Evolutionary conservation across 192 early-diverging fungal genomes (phyloP), one percentile per base, ranked within the genome.

Genomic region (Coemansia sp.): DNA sequence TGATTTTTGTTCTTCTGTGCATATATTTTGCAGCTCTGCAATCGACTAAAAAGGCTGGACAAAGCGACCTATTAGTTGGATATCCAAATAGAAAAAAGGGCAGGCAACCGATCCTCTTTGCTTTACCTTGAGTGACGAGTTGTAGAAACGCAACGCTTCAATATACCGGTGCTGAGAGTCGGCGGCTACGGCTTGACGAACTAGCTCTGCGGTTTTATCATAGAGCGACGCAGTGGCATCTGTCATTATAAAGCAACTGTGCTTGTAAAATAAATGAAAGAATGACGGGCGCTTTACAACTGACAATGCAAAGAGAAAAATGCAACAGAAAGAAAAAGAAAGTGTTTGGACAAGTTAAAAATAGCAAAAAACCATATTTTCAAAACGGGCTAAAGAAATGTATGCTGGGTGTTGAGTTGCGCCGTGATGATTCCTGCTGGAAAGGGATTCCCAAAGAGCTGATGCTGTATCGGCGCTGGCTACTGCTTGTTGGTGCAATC

Each of bases 111-210:
- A 26, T 26, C 23, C 23, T 26, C 23, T 26, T 26, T 26, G 23
- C 23, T 4, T 23, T 48, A 48, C 46, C 46, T 57, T 59, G 14
- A 68, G 50, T 8, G 61, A 65, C 0, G 48, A 61, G 46, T 75
- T 75, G 44, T 75, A 75, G 8, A 38, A 37, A 1, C 28, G 16
- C 18, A 75, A 50, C 6, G 72, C 72, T 8, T 60, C 23, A 41
- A 7, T 21, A 40, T 33, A 46, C 28, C 41, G 50, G 48, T 35
- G 37, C 15, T 58, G 57, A 7, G 53, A 16, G 46, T 75, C 72
- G n/a, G 72, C 72, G n/a, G 53, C 48, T 23, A 75, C 66, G 2
- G 72, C 72, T 39, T 38, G 45, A 48, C 45, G 43, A 53, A 69
- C 55, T 8, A 65, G 57, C 35, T 64, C 72, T 4, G 65, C 52